Conservation (phyloP, 75 land plant genomes). For the Chamaecyparis obtusa region DNA sequence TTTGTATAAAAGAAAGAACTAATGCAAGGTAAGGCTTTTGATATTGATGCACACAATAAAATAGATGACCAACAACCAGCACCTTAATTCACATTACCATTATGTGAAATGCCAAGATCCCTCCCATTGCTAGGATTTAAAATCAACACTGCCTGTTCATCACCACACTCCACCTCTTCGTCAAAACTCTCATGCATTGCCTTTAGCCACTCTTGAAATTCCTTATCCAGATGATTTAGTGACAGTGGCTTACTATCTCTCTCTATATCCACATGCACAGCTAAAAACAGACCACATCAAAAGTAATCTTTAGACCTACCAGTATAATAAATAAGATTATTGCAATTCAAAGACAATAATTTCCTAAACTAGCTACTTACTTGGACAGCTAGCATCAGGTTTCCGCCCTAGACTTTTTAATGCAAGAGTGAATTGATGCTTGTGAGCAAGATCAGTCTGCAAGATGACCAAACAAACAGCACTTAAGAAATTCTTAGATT, state of each 20-base stretch:
- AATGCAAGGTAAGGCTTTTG: not conserved
- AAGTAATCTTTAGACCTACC: not conserved
- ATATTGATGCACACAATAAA: not conserved
- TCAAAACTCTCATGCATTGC: constrained; percentile 59
- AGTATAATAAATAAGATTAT: not conserved
- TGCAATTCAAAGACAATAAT: not conserved
- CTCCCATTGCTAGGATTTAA: constrained; percentile 27
- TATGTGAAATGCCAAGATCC: constrained; percentile 44
- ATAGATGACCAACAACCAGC: not conserved
- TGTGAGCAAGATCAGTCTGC: constrained; percentile 55
- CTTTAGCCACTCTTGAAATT: constrained; percentile 60
- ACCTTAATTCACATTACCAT: constrained; percentile 26
- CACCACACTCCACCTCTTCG: constrained; percentile 42
- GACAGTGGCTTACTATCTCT: constrained; percentile 30
- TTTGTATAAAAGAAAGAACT: not conserved
- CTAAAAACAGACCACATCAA: constrained; percentile 14
- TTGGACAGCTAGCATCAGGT: constrained; percentile 20
- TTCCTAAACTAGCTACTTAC: constrained; percentile 12
- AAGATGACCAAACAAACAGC: not conserved
- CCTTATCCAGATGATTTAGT: constrained; percentile 36
- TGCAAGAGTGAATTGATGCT: constrained; percentile 54
- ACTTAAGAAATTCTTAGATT: not conserved
- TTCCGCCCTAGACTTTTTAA: constrained; percentile 47
- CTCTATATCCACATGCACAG: constrained; percentile 30
- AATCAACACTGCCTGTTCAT: constrained; percentile 31